A percentile compares a stretch with the other conserved stretches of the same genome.
Conservation (phyloP, 2,329 filamentous ascomycete genomes). For the Fusarium scirpi region DNA sequence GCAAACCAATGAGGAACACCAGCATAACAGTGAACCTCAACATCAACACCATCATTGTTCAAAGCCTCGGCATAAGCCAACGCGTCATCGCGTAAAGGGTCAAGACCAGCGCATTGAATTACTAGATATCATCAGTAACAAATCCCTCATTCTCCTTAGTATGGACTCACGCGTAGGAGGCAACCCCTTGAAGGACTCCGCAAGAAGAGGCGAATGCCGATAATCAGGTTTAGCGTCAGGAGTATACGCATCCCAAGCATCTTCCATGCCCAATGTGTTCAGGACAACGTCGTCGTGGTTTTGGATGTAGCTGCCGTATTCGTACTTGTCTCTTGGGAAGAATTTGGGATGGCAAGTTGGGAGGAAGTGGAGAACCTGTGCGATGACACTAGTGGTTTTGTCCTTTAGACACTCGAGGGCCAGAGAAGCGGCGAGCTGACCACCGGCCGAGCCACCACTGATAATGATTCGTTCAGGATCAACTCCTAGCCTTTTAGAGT, state of each 20-base stretch:
- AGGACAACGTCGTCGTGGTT: conserved; percentile 32
- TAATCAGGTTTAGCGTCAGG: conserved; percentile 24
- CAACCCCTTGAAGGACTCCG: conserved; percentile 20
- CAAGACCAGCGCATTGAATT: conserved; percentile 36
- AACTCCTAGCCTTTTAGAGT: conserved; percentile 25
- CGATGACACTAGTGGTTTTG: conserved; percentile 34
- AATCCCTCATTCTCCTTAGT: accelerated
- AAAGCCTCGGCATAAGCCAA: conserved; percentile 41
- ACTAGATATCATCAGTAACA: conserved; percentile 6
- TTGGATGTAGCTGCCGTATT: conserved; percentile 42
- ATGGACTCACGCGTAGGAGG: conserved; percentile 34
- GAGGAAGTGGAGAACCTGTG: conserved; percentile 41
- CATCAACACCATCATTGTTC: conserved; percentile 17
- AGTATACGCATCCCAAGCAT: conserved; percentile 18
- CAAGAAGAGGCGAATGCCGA: conserved; percentile 41
- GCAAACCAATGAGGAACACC: conserved; percentile 44
- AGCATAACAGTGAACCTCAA: conserved; percentile 32
- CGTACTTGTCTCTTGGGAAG: conserved; percentile 39
- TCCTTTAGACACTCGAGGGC: conserved; percentile 17
- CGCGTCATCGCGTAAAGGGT: conserved; percentile 37
- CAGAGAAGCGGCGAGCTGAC: conserved; percentile 37
- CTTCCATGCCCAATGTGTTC: conserved; percentile 17
- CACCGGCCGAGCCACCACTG: conserved; percentile 40
- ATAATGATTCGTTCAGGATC: conserved; percentile 40
- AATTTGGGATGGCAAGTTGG: conserved; percentile 41